Conservation (phyloP, 106 monocot genomes). For the Allium sativum region DNA sequence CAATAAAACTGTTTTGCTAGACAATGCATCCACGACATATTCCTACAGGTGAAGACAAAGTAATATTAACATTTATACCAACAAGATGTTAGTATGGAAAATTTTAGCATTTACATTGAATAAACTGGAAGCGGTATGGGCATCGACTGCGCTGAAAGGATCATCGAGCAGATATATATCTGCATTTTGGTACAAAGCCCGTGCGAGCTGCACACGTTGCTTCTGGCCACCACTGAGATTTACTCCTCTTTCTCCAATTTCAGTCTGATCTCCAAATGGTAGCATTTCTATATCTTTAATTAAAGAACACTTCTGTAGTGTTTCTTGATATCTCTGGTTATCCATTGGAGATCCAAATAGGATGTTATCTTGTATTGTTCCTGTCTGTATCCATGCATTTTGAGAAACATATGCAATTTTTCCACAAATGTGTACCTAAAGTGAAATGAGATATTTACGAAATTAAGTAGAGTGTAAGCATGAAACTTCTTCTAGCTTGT, state of each 20-base stretch:
- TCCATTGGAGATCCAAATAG: conserved; percentile 74
- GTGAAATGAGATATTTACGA: neutral
- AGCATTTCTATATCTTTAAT: conserved; percentile 79
- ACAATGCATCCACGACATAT: conserved; percentile 77
- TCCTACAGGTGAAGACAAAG: conserved; percentile 29
- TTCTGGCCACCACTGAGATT: conserved; percentile 99
- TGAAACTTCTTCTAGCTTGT: too few relatives aligned
- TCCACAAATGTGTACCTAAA: conserved; percentile 68
- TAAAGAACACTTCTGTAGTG: conserved; percentile 78
- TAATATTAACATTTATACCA: neutral
- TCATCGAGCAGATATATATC: conserved; percentile 96
- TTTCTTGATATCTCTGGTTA: conserved; percentile 55
- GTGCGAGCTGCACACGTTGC: conserved; percentile 91
- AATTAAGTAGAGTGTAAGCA: too few relatives aligned
- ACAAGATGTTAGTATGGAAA: neutral
- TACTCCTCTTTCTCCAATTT: conserved; percentile 95
- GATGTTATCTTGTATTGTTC: conserved; percentile 72
- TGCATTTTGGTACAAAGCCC: conserved; percentile 86
- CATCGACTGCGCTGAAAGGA: conserved; percentile 98
- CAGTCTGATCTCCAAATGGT: conserved; percentile 77
- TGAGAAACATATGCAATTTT: conserved; percentile 93
- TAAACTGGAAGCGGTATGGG: conserved; percentile 80
- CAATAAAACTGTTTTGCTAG: conserved; percentile 67
- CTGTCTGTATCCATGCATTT: conserved; percentile 90
- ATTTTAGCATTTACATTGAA: conserved; percentile 54